These are phyloP conservation scores for Microdochium paspali DNA, from an alignment of 2,329 filamentous ascomycete genomes.

Conservation along the genomic window DNA sequence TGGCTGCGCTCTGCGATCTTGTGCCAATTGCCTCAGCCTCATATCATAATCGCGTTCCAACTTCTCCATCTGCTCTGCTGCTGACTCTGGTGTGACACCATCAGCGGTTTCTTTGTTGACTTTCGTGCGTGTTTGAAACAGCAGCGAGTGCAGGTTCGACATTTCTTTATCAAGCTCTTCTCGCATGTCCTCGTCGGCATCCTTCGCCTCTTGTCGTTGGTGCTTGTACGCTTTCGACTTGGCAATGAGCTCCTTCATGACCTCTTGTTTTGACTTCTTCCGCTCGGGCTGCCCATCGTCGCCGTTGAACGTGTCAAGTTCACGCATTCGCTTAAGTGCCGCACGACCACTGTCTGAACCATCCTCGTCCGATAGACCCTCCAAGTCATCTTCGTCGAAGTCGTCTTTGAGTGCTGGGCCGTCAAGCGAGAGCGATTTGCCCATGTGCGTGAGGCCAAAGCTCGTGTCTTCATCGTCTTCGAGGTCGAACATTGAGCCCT, in stretches of 20 bases:
- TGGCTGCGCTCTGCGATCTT: slow-evolving; percentile 77
- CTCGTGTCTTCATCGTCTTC: slow-evolving; percentile 71
- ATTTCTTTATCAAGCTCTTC: slow-evolving; percentile 79
- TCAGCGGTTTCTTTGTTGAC: slow-evolving; percentile 22
- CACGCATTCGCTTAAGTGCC: slow-evolving; percentile 47
- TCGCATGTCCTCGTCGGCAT: slow-evolving; percentile 83
- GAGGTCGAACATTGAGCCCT: slow-evolving; percentile 76
- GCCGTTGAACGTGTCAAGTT: slow-evolving; percentile 38
- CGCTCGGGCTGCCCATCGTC: slow-evolving; percentile 58
- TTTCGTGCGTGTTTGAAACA: slow-evolving; percentile 38
- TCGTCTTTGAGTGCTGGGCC: slow-evolving; percentile 52
- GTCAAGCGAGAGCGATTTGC: slow-evolving; percentile 61
- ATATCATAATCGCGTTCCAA: slow-evolving; percentile 85
- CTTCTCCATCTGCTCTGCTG: slow-evolving; percentile 52
- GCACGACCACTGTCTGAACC: slow-evolving; percentile 43
- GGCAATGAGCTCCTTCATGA: slow-evolving; percentile 95
- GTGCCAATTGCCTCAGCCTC: slow-evolving; percentile 69
- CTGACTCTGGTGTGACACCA: slow-evolving; percentile 19
- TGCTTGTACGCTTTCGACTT: slow-evolving; percentile 96
- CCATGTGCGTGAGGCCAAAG: slow-evolving; percentile 70
- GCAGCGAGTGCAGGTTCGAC: slow-evolving; percentile 61
- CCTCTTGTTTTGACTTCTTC: slow-evolving; percentile 92
- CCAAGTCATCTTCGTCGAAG: slow-evolving; percentile 69
- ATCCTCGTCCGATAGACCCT: slow-evolving; percentile 48
- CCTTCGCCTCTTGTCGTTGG: slow-evolving; percentile 84